Base-by-base conservation (phyloP, 1,139 yeast genomes). In the Hyphopichia fennica region DNA sequence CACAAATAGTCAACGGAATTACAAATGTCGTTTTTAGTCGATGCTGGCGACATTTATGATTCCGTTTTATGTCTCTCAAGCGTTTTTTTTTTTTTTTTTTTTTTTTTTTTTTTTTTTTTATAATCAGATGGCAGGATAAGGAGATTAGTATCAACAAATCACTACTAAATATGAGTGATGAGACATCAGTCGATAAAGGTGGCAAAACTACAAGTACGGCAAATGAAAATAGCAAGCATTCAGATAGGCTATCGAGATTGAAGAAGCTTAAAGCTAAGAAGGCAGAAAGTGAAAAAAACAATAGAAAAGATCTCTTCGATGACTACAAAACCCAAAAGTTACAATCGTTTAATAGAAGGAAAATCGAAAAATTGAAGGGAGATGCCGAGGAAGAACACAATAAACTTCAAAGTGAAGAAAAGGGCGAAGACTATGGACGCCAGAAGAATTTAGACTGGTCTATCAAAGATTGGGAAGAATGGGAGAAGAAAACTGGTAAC, bases 381-480 rank as follows among this genome's bases (percentile, higher is more conserved):
- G 35, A 42, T 16, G 49, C 48, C 1, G 39, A 45, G n/a, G 44
- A 40, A 9, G 51, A 48, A 6, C 49, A 50, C 13, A 30, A 39
- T n/a, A 35, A 74, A 47, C 63, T 74, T 7, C 67, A 65, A 3
- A 60, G 61, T 45, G 43, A 60, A 9, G 69, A 65, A 14, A 60
- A 52, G 3, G 76, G 73, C 0, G 69, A 65, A 20, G 72, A 69
- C 38, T 63, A 58, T 45, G 74, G 72, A 19, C 58, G 80, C 15
- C 52, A 64, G 37, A 66, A 75, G 39, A 76, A 78, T 4, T 65
- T 86, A 71, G 78, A 76, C 39, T 87, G 86, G 67, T 76, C 88
- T 0, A 75, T 86, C 2, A 83, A 80, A 43, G 87, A 88, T 42
- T 76, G 81, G 41, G 88, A 84, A 50, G 68, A 70, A 41, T 87